phyloP scores from a whole-genome alignment of 495 filamentous ascomycete species.

The Penicillium fimorum region DNA sequence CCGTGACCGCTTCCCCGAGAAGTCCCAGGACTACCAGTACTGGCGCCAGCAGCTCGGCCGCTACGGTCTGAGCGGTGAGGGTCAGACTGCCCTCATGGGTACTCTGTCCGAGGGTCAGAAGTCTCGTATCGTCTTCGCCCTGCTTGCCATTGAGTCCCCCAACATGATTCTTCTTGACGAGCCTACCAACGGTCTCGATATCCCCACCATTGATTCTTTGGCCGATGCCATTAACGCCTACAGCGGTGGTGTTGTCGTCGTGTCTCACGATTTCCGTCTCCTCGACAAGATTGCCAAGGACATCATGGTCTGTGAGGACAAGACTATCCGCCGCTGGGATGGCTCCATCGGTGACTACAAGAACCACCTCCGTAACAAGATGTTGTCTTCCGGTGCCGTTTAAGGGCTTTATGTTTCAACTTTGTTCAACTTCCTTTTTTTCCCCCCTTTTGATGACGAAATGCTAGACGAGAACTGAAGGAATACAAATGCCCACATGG shows the following conservation, averaged over 20 bases:
- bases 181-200: slow-evolving; percentile 99
- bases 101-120: slow-evolving; percentile 98
- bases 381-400: slow-evolving; percentile 58
- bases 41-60: slow-evolving; percentile 96
- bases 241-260: slow-evolving; percentile 94
- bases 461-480: slow-evolving; percentile 45
- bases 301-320: slow-evolving; percentile 98
- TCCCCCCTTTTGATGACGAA: slow-evolving; percentile 34
- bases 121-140: slow-evolving; percentile 94
- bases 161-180: slow-evolving; percentile 99
- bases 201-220: slow-evolving; percentile 95
- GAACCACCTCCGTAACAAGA: slow-evolving; percentile 98
- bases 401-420: slow-evolving; percentile 27
- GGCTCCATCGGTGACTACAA: slow-evolving; percentile 93
- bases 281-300: slow-evolving; percentile 99
- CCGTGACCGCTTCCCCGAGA: slow-evolving; percentile 84
- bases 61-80: slow-evolving; percentile 87
- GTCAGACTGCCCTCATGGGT: slow-evolving; percentile 96
- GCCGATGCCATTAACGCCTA: slow-evolving; percentile 97
- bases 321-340: slow-evolving; percentile 84
- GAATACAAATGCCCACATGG: slow-evolving; percentile 24
- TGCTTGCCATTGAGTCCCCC: slow-evolving; percentile 91
- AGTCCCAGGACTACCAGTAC: slow-evolving; percentile 97
- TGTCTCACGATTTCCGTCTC: slow-evolving; percentile 97
- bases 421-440: slow-evolving; percentile 15